Conservation (phyloP, 2,329 filamentous ascomycete genomes). For the Ophiostoma pallidulum region DNA sequence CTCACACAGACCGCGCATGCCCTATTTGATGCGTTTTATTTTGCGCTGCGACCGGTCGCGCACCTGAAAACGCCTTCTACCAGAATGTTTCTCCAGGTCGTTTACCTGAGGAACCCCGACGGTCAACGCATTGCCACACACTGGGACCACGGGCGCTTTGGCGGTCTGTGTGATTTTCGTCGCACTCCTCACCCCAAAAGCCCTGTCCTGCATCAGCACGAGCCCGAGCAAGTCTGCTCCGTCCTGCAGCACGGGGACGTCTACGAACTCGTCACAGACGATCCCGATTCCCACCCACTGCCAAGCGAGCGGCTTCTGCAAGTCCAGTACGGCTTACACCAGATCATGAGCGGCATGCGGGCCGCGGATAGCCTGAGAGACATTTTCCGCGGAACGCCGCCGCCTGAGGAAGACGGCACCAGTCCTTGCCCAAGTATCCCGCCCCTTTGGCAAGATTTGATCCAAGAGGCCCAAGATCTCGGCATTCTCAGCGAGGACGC, state of each 20-base stretch:
- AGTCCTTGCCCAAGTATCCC: background rate
- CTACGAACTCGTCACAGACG: conserved; percentile 1
- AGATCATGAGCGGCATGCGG: conserved; percentile 3
- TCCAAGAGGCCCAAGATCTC: conserved; percentile 5
- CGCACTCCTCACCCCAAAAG: background rate
- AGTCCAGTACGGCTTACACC: conserved; percentile 9
- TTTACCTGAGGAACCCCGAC: conserved; percentile 1
- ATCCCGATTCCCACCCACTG: background rate
- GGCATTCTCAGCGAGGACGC: background rate
- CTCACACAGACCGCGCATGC: conserved; percentile 1
- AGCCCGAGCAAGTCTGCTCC: background rate
- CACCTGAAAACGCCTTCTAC: background rate
- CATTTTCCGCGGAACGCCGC: conserved; percentile 5
- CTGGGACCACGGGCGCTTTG: conserved; percentile 4
- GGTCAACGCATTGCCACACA: background rate
- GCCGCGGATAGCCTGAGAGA: background rate
- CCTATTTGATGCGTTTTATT: background rate
- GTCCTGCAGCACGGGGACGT: conserved; percentile 7
- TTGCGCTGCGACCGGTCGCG: conserved; percentile 3
- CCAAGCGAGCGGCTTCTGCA: background rate
- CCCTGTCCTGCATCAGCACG: background rate
- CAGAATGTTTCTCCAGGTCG: conserved; percentile 6
- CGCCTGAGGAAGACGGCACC: background rate
- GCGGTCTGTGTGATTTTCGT: conserved; percentile 7
- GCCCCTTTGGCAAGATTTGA: background rate